Conservation (phyloP, 805 yeast genomes). For the Lachancea quebecensis region DNA sequence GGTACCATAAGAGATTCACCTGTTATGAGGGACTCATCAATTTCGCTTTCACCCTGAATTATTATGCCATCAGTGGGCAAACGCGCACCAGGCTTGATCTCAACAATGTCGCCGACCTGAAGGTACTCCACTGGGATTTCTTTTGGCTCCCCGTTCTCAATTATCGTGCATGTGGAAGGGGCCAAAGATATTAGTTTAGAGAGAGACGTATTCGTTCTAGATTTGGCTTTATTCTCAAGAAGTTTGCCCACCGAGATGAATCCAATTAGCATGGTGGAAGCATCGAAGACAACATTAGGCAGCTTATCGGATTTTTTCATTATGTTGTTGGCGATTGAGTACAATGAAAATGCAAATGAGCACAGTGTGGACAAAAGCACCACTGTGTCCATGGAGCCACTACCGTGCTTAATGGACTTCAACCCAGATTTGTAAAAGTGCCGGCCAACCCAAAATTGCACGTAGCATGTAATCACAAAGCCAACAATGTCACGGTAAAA, state of each 20-base stretch:
- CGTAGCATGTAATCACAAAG: constrained; percentile 52
- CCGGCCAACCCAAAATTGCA: constrained; percentile 59
- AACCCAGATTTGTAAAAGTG: constrained; percentile 60
- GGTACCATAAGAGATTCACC: constrained; percentile 81
- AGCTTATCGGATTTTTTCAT: constrained; percentile 30
- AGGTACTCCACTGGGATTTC: constrained; percentile 66
- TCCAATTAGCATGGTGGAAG: constrained; percentile 73
- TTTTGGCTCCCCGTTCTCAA: constrained; percentile 35
- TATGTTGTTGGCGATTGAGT: constrained; percentile 49
- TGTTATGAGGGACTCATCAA: constrained; percentile 84
- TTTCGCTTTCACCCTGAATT: constrained; percentile 68
- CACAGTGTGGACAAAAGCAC: constrained; percentile 76
- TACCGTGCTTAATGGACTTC: constrained; percentile 58
- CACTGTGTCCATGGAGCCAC: constrained; percentile 88
- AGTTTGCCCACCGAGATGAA: constrained; percentile 88
- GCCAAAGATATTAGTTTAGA: constrained; percentile 73
- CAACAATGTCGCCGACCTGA: constrained; percentile 69
- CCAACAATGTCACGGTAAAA: constrained; percentile 47
- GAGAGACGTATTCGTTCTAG: constrained; percentile 85
- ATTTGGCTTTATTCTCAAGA: constrained; percentile 87
- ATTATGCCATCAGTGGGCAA: constrained; percentile 90
- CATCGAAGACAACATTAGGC: constrained; percentile 77
- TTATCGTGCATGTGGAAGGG: constrained; percentile 67
- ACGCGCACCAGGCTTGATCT: constrained; percentile 77
- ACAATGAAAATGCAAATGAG: constrained; percentile 67